phyloP scores from a whole-genome alignment of 495 filamentous ascomycete species.

The Penicillium angulare region DNA sequence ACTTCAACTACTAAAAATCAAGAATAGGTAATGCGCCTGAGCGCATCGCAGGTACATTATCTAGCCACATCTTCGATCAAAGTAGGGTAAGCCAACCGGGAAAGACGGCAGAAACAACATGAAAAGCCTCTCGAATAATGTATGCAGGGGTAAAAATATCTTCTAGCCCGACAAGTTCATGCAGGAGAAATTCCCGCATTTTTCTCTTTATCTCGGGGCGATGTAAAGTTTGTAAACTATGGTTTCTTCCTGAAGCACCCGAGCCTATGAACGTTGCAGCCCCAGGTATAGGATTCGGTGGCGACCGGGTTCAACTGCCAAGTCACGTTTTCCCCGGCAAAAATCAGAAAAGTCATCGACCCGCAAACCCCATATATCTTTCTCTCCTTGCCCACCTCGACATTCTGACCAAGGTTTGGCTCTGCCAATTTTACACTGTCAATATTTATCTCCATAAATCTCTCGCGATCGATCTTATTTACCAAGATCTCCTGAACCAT shows the following conservation, averaged over 20 bases:
- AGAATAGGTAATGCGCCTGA: too few relatives aligned
- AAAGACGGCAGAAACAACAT: not conserved
- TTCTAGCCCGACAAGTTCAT: not conserved
- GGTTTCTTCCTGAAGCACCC: not conserved
- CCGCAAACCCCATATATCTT: not conserved
- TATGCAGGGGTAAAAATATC: too few relatives aligned
- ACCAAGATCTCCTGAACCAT: not conserved
- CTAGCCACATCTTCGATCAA: not conserved
- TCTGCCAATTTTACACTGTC: too few relatives aligned
- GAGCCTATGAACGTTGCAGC: too few relatives aligned
- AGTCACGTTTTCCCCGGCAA: conserved; percentile 9
- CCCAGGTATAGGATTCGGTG: conserved; percentile 1
- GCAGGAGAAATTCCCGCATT: not conserved
- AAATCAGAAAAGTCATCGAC: not conserved
- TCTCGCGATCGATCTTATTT: conserved; percentile 6
- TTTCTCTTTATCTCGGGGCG: not conserved
- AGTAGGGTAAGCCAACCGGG: not conserved
- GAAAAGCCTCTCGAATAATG: too few relatives aligned
- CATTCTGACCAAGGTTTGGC: too few relatives aligned
- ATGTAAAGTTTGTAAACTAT: not conserved
- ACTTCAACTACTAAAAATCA: too few relatives aligned
- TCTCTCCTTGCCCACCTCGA: too few relatives aligned
- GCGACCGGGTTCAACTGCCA: conserved; percentile 9
- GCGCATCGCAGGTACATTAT: too few relatives aligned
- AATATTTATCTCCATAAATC: too few relatives aligned